Evolutionary conservation across 345 rosid genomes (phyloP).

Genomic region (Linum trigynum): DNA sequence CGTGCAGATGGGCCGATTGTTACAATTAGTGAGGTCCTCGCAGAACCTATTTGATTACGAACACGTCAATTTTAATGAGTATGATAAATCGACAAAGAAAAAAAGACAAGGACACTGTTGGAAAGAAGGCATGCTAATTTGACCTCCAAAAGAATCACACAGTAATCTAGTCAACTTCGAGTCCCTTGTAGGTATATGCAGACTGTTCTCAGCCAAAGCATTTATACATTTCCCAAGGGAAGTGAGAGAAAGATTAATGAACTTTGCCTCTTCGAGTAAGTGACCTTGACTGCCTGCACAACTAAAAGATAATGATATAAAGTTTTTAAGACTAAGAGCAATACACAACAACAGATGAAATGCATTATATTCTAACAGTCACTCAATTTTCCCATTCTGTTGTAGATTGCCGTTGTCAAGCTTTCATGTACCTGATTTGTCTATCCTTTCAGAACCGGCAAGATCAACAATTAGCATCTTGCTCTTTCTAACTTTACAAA

Average conservation of each 20-base stretch:
- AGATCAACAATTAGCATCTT: slow-evolving; percentile 91
- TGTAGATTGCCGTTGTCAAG: neutral
- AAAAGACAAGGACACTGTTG: neutral
- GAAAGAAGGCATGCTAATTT: slow-evolving; percentile 9
- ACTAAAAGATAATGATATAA: slow-evolving; percentile 11
- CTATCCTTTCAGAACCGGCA: slow-evolving; percentile 93
- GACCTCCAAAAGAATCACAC: slow-evolving; percentile 95
- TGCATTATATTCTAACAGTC: too few relatives aligned
- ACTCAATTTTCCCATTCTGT: too few relatives aligned
- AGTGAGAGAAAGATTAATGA: slow-evolving; percentile 84
- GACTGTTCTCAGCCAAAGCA: slow-evolving; percentile 87
- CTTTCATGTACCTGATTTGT: slow-evolving; percentile 65
- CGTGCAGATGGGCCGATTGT: slow-evolving; percentile 81
- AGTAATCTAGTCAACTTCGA: slow-evolving; percentile 90
- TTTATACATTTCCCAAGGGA: slow-evolving; percentile 94
- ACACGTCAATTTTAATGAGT: slow-evolving; percentile 4
- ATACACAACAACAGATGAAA: too few relatives aligned
- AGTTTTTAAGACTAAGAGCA: slow-evolving; percentile 1
- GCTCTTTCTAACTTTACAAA: slow-evolving; percentile 71
- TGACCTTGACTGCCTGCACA: slow-evolving; percentile 75
- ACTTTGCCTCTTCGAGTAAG: slow-evolving; percentile 88
- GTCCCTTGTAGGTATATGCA: slow-evolving; percentile 91
- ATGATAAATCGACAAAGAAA: neutral
- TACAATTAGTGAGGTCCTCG: slow-evolving; percentile 85
- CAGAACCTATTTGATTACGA: slow-evolving; percentile 50